Evolutionary conservation across 2,329 filamentous ascomycete genomes (phyloP).

Genomic region (Pyrenochaeta sp.): DNA sequence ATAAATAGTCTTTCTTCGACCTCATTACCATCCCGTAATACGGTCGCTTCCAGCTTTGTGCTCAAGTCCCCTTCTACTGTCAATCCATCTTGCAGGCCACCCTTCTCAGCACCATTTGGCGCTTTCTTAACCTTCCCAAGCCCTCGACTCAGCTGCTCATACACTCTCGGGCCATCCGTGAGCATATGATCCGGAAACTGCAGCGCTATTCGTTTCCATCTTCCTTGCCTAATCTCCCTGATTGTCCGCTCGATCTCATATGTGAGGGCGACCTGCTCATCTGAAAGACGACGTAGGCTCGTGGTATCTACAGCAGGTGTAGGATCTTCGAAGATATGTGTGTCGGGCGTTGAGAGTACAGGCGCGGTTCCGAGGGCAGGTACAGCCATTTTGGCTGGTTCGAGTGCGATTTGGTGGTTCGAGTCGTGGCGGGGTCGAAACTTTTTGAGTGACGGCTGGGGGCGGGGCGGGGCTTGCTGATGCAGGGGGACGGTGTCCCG

Average conservation of each 20-base stretch:
- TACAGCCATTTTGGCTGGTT: constrained; percentile 32
- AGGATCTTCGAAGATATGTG: constrained; percentile 66
- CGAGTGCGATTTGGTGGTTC: constrained; percentile 5
- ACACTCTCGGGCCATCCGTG: constrained; percentile 82
- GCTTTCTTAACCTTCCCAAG: constrained; percentile 48
- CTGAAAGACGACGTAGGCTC: constrained; percentile 54
- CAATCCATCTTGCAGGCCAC: constrained; percentile 6
- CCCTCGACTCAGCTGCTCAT: constrained; percentile 68
- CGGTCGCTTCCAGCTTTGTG: constrained; percentile 19
- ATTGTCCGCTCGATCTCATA: constrained; percentile 89
- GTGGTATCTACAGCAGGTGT: constrained; percentile 52
- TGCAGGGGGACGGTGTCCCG: constrained; percentile 14
- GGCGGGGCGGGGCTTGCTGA: constrained; percentile 16
- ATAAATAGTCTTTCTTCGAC: constrained; percentile 72
- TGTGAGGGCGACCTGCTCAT: constrained; percentile 76
- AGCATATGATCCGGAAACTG: constrained; percentile 97
- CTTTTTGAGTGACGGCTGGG: constrained; percentile 17
- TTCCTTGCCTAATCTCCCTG: constrained; percentile 73
- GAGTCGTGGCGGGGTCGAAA: constrained; percentile 23
- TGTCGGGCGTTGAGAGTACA: constrained; percentile 69
- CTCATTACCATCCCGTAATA: constrained; percentile 18
- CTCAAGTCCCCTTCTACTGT: constrained; percentile 24
- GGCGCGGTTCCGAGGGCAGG: constrained; percentile 55
- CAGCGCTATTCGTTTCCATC: constrained; percentile 82
- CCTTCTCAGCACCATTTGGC: constrained; percentile 10